Evolutionary conservation across 2,329 filamentous ascomycete genomes (phyloP), one percentile per base, ranked within the genome.

Genomic region (Leptodontidium sp.): DNA sequence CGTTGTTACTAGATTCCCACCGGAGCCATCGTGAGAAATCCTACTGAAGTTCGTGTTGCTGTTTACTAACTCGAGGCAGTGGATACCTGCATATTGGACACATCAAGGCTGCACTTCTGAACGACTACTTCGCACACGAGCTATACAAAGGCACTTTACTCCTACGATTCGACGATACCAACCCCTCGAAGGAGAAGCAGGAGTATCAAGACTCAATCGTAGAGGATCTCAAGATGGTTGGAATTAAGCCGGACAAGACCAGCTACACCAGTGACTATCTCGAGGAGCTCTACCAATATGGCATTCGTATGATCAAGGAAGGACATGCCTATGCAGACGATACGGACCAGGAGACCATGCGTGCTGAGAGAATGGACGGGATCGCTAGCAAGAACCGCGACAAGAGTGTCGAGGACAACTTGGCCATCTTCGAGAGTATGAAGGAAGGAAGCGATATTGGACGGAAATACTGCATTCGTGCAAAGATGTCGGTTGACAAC

Each of bases 201-300:
- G 96, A 98, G 83, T 99, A 91, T 80, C 91, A 98, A 79, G 94
- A 98, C 81, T 88, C 94, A 5, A 99, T 99, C 71, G 85, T 97
- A 49, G 91, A 97, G 83, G 96, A 99, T 80, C 87, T 98, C 62
- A 89, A 90, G 61, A 86, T 98, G 64, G 93, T 99, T 86, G 95
- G 94, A 38, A 93, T 99, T 81, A 93, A 92, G 82, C 93, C 94
- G 26, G 95, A 98, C 80, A 87, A 87, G 73, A 86, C 94, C 68
- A 93, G 93, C 21, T 97, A 95, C 83, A 98, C 96, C 1, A 97
- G 93, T 76, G 94, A 99, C 83, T 97, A 97, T 85, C 98, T 99
- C 80, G 89, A 98, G 77, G 87, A 94, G 79, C 87, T 99, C 15
- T 97, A 97, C 82, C 90, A 97, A 55, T 91, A 91, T 79, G 93